These are phyloP conservation scores for Tetrapyrgos nigripes DNA, from an alignment of 1,284 basidiomycete species.

Conservation along the genomic window DNA sequence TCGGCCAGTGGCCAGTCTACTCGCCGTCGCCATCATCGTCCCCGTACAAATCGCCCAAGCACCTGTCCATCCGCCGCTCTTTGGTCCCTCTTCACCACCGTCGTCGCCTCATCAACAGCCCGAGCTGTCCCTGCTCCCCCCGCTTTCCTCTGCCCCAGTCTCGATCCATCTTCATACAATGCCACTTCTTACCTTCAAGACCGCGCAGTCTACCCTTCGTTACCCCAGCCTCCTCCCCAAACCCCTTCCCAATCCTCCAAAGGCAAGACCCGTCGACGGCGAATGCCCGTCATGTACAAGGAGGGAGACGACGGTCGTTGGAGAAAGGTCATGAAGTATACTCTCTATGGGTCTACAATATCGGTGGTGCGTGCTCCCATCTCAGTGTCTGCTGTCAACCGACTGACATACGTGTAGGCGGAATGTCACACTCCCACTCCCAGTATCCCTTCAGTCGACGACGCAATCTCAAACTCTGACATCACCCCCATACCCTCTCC, in stretches of 20 bases:
- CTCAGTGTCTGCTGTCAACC: constrained; percentile 10
- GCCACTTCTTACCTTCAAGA: background rate
- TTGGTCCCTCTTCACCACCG: constrained; percentile 60
- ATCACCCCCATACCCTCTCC: constrained; percentile 22
- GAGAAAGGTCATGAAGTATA: constrained; percentile 62
- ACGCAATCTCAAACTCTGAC: constrained; percentile 33
- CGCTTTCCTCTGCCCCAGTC: constrained; percentile 65
- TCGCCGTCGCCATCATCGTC: background rate
- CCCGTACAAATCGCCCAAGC: background rate
- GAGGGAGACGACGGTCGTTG: constrained; percentile 64
- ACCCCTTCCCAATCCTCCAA: background rate
- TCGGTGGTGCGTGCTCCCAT: constrained; percentile 43
- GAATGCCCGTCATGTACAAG: constrained; percentile 62
- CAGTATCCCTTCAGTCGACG: constrained; percentile 33
- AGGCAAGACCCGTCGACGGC: constrained; percentile 15
- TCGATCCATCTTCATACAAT: constrained; percentile 32
- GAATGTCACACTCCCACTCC: constrained; percentile 33
- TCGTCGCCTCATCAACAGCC: constrained; percentile 51
- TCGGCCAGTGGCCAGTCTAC: background rate
- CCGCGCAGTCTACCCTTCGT: background rate
- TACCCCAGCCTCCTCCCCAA: background rate
- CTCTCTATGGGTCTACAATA: constrained; percentile 67
- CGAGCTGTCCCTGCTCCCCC: constrained; percentile 59
- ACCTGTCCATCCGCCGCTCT: constrained; percentile 52
- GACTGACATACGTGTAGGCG: constrained; percentile 19